Base-by-base conservation (phyloP, 1,284 basidiomycete species). In the Volvariella surrecta region DNA sequence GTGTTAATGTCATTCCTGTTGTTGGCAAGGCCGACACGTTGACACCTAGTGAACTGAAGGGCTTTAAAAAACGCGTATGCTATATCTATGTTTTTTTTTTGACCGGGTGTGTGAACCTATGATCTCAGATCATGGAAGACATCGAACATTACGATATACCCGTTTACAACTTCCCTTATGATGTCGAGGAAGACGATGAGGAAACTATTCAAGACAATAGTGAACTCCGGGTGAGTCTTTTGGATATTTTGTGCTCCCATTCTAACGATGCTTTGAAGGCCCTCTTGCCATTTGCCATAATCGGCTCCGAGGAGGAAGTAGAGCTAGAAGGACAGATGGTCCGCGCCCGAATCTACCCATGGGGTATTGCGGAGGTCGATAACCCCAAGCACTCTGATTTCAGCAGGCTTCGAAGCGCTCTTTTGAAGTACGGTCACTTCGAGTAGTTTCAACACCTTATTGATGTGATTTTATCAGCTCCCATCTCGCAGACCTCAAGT, bases 141-240 rank as follows among this genome's bases (percentile, higher is more conserved):
- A 98, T 99, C 54, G 95, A 98, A 60, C 79, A 98, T 71, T 98
- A 99, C 61, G 85, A 88, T 52, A 99, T 99, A 54, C 95, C 96
- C 4, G 88, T 99, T 37, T 99, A 99, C 76, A 99, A 99, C 72
- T 99, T 99, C 79, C 96, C 96, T 0, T 99, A 96, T 63, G 96
- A 99, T 55, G 85, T 93, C 17, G 96, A 99, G 64, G 96, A 99
- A 67, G 91, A 99, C 58, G 96, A 99, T 60, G 94, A 98, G 60
- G 96, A 99, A 58, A 98, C 95, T 3, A 94, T 99, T 51, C 84
- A 89, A 56, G 96, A 99, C 67, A 99, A 99, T 70, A 87, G 86
- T 57, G 92, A 95, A 62, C 81, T 97, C 46, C 77, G 93, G 44
- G 87, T 89, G 58, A 49, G 74, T 32, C 21, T 6, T 10, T 9